A percentile compares a stretch with the other conserved stretches of the same genome.
Evolutionary conservation across 2,329 filamentous ascomycete genomes (phyloP).

Genomic region (Diplocarpon mali): DNA sequence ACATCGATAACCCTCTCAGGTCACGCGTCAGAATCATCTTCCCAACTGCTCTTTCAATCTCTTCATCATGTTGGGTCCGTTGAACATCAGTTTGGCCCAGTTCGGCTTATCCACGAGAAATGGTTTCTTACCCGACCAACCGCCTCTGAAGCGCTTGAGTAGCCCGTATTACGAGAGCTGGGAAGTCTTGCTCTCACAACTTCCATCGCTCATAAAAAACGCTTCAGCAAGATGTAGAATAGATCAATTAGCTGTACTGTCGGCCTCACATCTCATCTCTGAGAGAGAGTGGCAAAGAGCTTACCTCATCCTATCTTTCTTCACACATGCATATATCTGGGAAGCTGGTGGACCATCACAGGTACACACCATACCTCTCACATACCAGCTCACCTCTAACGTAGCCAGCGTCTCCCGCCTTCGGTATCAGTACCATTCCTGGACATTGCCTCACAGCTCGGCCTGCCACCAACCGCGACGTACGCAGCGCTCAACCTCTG

Average conservation of each 20-base stretch:
- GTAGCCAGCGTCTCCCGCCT: slow-evolving; percentile 51
- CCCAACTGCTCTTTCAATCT: background rate
- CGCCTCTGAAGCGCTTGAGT: slow-evolving; percentile 54
- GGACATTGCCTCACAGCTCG: slow-evolving; percentile 57
- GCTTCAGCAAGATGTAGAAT: slow-evolving; percentile 53
- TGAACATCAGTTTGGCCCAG: slow-evolving; percentile 18
- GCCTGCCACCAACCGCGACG: slow-evolving; percentile 79
- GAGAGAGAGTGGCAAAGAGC: slow-evolving; percentile 72
- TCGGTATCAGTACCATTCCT: slow-evolving; percentile 69
- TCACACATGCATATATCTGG: slow-evolving; percentile 85
- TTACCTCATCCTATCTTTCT: slow-evolving; percentile 67
- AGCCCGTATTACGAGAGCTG: slow-evolving; percentile 68
- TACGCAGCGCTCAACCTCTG: slow-evolving; percentile 81
- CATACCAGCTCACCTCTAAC: slow-evolving; percentile 14
- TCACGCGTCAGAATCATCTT: no score
- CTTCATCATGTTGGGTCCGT: slow-evolving; percentile 20
- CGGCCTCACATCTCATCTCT: slow-evolving; percentile 48
- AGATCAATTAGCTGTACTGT: slow-evolving; percentile 56
- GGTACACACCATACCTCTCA: slow-evolving; percentile 34
- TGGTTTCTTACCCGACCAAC: slow-evolving; percentile 65
- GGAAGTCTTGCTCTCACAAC: slow-evolving; percentile 58
- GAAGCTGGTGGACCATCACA: slow-evolving; percentile 65
- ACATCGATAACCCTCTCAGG: no score
- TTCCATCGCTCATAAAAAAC: slow-evolving; percentile 56
- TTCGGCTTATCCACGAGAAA: slow-evolving; percentile 29